phyloP scores from a whole-genome alignment of 225 moss, liverwort and hornwort genomes.

The Straminergon stramineum region DNA sequence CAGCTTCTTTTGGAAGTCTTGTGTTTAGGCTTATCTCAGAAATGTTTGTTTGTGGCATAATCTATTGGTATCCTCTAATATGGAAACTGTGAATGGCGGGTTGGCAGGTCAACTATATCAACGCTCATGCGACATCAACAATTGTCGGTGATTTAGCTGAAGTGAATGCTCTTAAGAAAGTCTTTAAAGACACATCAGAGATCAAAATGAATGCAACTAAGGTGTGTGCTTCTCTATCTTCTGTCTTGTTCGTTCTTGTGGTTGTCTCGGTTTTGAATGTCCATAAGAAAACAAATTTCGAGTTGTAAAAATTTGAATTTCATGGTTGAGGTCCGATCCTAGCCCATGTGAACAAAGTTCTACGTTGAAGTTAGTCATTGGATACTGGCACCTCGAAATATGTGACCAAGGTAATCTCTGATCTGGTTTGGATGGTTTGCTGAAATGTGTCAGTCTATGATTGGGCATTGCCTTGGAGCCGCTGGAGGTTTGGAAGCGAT shows the following conservation, averaged over 20 bases:
- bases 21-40: not conserved
- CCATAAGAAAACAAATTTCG: not conserved
- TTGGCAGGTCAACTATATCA: constrained; percentile 81
- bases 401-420: not conserved
- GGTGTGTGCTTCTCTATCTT: constrained; percentile 29
- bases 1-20: not conserved
- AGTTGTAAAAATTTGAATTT: not conserved
- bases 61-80: not conserved
- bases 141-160: constrained; percentile 95
- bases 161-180: constrained; percentile 93
- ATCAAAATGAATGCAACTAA: constrained; percentile 95
- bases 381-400: not conserved
- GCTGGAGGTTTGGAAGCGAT: constrained; percentile 97
- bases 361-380: not conserved
- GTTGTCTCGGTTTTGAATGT: not conserved
- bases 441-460: constrained; percentile 68
- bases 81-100: not conserved
- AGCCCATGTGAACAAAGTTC: not conserved
- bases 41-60: not conserved
- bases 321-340: not conserved
- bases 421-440: not conserved
- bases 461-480: constrained; percentile 97
- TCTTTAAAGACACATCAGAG: constrained; percentile 70
- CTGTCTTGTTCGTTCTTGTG: not conserved
- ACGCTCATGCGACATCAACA: constrained; percentile 96